phyloP scores from a whole-genome alignment of 2,329 filamentous ascomycete genomes.

The Aspergillus pseudotamarii region DNA sequence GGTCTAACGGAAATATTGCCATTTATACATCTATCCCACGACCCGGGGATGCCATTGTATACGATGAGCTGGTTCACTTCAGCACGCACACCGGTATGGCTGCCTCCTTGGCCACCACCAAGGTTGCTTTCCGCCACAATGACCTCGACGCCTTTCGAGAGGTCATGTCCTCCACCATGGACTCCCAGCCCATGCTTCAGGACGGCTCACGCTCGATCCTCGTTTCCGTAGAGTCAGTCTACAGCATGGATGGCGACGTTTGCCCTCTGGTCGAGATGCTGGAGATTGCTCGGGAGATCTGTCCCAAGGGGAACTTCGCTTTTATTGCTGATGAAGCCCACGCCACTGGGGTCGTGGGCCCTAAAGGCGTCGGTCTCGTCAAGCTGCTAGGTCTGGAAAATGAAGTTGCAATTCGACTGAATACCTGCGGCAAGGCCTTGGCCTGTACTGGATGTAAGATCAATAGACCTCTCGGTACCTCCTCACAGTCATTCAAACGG shows the following conservation, averaged over 20 bases:
- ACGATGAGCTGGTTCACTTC: conserved; percentile 69
- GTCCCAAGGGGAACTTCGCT: neutral
- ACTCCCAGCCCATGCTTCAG: conserved; percentile 21
- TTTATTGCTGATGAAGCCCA: conserved; percentile 51
- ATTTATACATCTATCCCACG: conserved; percentile 57
- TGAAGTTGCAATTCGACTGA: conserved; percentile 38
- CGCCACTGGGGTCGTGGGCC: conserved; percentile 46
- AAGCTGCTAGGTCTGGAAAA: conserved; percentile 46
- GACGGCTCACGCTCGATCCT: conserved; percentile 39
- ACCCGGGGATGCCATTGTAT: conserved; percentile 59
- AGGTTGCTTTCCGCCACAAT: conserved; percentile 43
- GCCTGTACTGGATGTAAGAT: no score
- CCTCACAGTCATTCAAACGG: no score
- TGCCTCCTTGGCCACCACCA: conserved; percentile 52
- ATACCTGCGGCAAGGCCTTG: no score
- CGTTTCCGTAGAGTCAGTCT: conserved; percentile 47
- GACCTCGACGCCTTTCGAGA: conserved; percentile 24
- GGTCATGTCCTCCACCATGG: neutral
- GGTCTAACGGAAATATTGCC: conserved; percentile 43
- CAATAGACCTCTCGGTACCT: conserved; percentile 30
- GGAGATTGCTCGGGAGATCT: conserved; percentile 32
- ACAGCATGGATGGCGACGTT: conserved; percentile 54
- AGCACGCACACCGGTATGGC: conserved; percentile 71
- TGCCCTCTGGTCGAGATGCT: conserved; percentile 45
- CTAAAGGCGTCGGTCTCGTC: conserved; percentile 46